Base-by-base conservation (phyloP, 2,329 filamentous ascomycete species). In the Hypoxylon sp. region DNA sequence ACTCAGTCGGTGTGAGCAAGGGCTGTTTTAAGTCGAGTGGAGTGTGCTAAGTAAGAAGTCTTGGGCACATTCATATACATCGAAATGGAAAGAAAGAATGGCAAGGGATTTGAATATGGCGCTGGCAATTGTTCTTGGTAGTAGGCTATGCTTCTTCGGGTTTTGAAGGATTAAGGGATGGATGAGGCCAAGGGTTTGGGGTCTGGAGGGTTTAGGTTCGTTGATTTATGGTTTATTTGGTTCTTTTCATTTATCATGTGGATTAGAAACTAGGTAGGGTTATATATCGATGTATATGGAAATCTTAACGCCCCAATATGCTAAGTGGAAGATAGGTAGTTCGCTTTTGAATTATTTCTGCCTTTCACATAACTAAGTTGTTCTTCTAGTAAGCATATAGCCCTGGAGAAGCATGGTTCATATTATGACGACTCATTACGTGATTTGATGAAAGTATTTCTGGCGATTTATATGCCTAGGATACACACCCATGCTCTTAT, bases 1-100 rank as follows among this genome's bases (percentile, higher is more conserved):
- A 69, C 37, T 46, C 47, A 2, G 19, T 67, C 13, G 69, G 59
- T 3, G 19, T 17, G 48, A 67, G 69, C 51, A 57, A 26, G 44
- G 69, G 69, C 2, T 71, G 69, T 57, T 62, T 69, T 11, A 71
- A 65, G 47, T 3, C 44, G 13, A 42, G 6, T n/a, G 50, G 59
- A 14, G 8, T n/a, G 2, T 67, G 54, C 37, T 48, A 63, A 13
- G 35, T 13, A 22, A n/a, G 44, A 26, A 22, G 13, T 10, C 14
- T 39, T 52, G 22, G 13, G 35, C 8, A 22, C 31, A 4, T 22
- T 33, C 47, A 10, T 22, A 14, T 31, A 29, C 17, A 3, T 44
- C 8, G 24, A 24, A 3, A 9, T 29, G 35, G 3, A 5, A n/a
- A n/a, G 5, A 24, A 14, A 3, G 19, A 33, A 37, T n/a, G 8